phyloP scores from a whole-genome alignment of 2,329 filamentous ascomycete genomes.

The Fusarium setosum region DNA sequence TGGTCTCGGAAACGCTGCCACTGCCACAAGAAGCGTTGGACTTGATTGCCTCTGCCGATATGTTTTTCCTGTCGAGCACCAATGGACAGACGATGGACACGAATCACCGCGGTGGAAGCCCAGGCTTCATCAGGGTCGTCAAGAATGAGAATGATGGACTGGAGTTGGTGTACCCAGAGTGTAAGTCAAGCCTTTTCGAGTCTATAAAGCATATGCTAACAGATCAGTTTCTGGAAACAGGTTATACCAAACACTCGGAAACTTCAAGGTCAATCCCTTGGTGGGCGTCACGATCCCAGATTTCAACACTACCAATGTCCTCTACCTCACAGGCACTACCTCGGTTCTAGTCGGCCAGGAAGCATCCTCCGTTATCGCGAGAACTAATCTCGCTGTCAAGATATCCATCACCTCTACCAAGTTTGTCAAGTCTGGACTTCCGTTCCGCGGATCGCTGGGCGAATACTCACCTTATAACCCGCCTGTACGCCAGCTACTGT shows the following conservation, averaged over 20 bases:
- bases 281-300: constrained; percentile 80
- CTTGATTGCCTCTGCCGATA: constrained; percentile 73
- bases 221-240: constrained; percentile 77
- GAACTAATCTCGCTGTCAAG: constrained; percentile 78
- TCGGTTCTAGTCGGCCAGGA: constrained; percentile 73
- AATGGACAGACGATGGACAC: constrained; percentile 81
- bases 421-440: constrained; percentile 72
- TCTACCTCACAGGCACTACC: constrained; percentile 79
- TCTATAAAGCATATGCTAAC: constrained; percentile 17
- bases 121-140: constrained; percentile 78
- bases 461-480: constrained; percentile 85
- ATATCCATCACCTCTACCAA: constrained; percentile 71
- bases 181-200: constrained; percentile 40
- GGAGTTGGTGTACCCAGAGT: constrained; percentile 82
- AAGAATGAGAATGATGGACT: constrained; percentile 61
- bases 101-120: constrained; percentile 81
- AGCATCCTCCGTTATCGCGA: constrained; percentile 72
- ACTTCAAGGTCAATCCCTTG: constrained; percentile 73
- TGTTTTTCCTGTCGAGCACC: constrained; percentile 82
- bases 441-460: constrained; percentile 71
- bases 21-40: constrained; percentile 66
- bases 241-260: constrained; percentile 86
- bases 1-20: constrained; percentile 54
- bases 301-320: constrained; percentile 76
- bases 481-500: constrained; percentile 70